A percentile compares a stretch with the other conserved stretches of the same genome.
Evolutionary conservation across 108 stramenopile species (phyloP).

Genomic region (Schizochytrium sp.): DNA sequence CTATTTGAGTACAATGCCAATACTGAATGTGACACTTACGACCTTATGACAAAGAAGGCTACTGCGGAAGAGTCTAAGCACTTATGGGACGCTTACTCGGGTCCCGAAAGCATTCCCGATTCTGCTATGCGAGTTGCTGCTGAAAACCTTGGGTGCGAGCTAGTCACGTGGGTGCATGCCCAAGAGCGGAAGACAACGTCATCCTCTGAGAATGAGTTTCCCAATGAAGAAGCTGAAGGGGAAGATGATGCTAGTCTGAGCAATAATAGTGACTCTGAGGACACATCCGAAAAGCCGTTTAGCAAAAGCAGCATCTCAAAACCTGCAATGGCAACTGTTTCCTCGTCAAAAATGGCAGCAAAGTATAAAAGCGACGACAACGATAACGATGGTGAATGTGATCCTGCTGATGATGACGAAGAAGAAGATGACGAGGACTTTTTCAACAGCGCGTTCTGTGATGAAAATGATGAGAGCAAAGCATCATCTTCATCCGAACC

Average conservation of each 20-base stretch:
- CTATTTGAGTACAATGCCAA: constrained; percentile 55
- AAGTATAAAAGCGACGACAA: no score
- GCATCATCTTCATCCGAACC: background rate
- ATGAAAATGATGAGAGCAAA: background rate
- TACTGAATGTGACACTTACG: constrained; percentile 49
- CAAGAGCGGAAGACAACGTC: background rate
- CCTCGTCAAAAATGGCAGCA: no score
- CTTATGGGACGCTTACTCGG: constrained; percentile 11
- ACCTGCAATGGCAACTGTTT: no score
- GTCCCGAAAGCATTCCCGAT: constrained; percentile 25
- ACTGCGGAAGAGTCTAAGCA: background rate
- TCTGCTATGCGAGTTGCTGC: background rate
- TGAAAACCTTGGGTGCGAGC: background rate
- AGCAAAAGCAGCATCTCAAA: no score
- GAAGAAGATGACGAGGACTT: background rate
- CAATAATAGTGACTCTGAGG: no score
- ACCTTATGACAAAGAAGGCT: constrained; percentile 1
- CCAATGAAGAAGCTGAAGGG: background rate
- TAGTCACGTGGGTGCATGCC: constrained; percentile 46
- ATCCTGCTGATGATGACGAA: background rate
- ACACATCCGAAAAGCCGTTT: no score
- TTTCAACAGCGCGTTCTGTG: background rate
- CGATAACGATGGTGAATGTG: no score
- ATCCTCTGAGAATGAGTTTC: background rate
- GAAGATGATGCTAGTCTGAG: background rate